Base-by-base conservation (phyloP, 129 eudicot species). In the Centella asiatica region DNA sequence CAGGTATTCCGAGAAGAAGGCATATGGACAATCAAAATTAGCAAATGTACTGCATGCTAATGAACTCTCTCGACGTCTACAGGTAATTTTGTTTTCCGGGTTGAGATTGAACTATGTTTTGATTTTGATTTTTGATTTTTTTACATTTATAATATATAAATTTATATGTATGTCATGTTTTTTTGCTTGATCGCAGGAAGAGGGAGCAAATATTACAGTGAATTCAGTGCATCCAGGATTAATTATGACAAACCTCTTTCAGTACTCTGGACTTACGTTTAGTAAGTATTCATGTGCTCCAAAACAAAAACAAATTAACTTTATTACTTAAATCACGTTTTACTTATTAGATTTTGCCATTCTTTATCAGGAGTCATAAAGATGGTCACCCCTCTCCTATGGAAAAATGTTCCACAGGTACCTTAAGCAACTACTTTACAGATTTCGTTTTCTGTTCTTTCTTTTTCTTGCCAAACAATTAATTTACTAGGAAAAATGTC, bases 381-480 rank as follows among this genome's bases (percentile, higher is more conserved):
- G 90, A 5, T 77, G 45, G 69, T 80, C 31, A 82, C 86, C 27
- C 76, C 27, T 61, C 25, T 84, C 46, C 51, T 92, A 0, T 92
- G 96, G 99, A 92, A 92, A 78, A 84, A 85, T 57, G 85, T 92
- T 44, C 96, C 94, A 46, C 99, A 90, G 97, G 97, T 83, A 74
- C 59, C 23, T 50, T 46, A 12, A 68, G 19, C 14, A 0, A 29
- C 17, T 26, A 19, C 33, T 19, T 8, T 42, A 6, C 19, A 57
- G 0, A 2, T 8, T 28, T 1, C 31, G 29, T 15, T 25, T 31
- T 7, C 4, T 1, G 3, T 49, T 17, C 0, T 20, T 20, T 8
- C 9, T 49, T 10, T 8, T 0, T 6, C 57, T 10, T 10, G 57
- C 32, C 4, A 24, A 50, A 29, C 15, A 25, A 12, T 0, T 0